Evolutionary conservation across 2,329 filamentous ascomycete genomes (phyloP).

Genomic region (Talaromyces sp.): DNA sequence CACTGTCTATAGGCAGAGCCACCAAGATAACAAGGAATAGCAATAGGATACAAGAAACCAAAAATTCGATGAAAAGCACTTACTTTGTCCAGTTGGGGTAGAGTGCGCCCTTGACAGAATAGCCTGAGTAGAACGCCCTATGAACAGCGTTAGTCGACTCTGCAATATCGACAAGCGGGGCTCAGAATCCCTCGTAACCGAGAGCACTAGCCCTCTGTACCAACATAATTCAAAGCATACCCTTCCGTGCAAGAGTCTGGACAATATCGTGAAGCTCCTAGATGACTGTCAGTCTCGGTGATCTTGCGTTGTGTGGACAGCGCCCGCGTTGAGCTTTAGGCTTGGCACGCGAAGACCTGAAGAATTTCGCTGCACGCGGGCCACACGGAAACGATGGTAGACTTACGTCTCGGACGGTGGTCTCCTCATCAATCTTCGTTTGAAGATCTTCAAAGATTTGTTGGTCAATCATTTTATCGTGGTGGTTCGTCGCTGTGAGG

Average conservation of each 20-base stretch:
- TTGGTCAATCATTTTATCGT: conserved; percentile 68
- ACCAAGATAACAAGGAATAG: not conserved
- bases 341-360: conserved; percentile 23
- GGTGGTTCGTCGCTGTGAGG: not conserved
- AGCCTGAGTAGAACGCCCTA: conserved; percentile 76
- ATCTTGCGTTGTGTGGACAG: conserved; percentile 6
- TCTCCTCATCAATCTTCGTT: conserved; percentile 85
- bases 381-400: conserved; percentile 11
- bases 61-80: conserved; percentile 29
- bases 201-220: not conserved
- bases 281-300: conserved; percentile 9
- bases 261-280: conserved; percentile 77
- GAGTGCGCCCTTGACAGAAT: conserved; percentile 88
- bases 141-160: conserved; percentile 8
- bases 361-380: conserved; percentile 12
- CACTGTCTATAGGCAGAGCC: not conserved
- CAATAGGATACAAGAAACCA: not conserved
- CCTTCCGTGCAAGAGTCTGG: conserved; percentile 77
- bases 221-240: conserved; percentile 35
- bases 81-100: conserved; percentile 68
- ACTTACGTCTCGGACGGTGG: conserved; percentile 71
- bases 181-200: not conserved
- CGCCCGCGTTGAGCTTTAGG: conserved; percentile 13
- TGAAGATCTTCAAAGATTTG: conserved; percentile 87
- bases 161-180: not conserved